phyloP scores from a whole-genome alignment of 78 protist species.

The Emiliania huxleyi region DNA sequence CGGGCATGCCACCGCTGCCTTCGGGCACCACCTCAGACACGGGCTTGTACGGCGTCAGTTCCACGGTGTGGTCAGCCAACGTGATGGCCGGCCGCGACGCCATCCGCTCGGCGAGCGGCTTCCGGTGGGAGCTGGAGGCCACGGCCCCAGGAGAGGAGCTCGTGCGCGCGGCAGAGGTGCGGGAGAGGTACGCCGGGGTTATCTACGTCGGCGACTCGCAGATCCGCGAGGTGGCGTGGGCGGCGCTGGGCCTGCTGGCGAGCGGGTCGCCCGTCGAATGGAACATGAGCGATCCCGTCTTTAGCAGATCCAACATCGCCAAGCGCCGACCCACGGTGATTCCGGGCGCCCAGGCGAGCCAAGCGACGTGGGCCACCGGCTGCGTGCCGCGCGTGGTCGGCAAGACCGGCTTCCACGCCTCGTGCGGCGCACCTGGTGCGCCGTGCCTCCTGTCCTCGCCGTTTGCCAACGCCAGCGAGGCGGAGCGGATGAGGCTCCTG shows the following conservation, averaged over 20 bases:
- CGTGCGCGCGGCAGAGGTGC: background rate
- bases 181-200: background rate
- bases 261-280: background rate
- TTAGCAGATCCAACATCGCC: too few relatives aligned
- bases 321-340: too few relatives aligned
- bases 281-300: background rate
- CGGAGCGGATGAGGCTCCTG: background rate
- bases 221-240: slow-evolving; percentile 9
- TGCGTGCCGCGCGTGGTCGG: background rate
- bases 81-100: too few relatives aligned
- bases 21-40: too few relatives aligned
- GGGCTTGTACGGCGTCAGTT: too few relatives aligned
- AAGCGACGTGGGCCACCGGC: background rate
- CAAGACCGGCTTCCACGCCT: background rate
- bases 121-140: too few relatives aligned
- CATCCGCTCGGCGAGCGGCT: too few relatives aligned
- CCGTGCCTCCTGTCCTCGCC: background rate
- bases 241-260: background rate
- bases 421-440: background rate
- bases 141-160: too few relatives aligned
- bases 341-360: background rate
- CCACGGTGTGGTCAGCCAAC: too few relatives aligned
- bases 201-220: slow-evolving; percentile 7
- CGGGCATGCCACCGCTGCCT: too few relatives aligned
- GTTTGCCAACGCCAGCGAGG: background rate